Conservation (phyloP, 257 asterid species). For the Nicotiana tomentosiformis region DNA sequence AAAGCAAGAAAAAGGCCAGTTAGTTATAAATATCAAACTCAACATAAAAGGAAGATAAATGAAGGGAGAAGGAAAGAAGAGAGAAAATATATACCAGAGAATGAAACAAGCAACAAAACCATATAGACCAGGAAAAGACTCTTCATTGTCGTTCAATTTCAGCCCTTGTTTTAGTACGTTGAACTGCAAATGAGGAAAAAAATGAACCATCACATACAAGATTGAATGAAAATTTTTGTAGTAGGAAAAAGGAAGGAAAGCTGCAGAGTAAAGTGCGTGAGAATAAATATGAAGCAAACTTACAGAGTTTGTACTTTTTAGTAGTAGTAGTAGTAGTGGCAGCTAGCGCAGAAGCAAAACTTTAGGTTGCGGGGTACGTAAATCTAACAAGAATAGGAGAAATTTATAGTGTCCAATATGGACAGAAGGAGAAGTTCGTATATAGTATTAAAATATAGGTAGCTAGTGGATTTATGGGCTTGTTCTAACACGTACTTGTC, state of each 20-base stretch:
- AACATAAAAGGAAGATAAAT: no score
- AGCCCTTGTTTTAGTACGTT: not conserved
- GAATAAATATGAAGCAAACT: not conserved
- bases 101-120: not conserved
- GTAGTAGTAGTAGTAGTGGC: not conserved
- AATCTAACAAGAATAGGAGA: not conserved
- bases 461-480: constrained; percentile 5
- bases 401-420: not conserved
- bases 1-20: no score
- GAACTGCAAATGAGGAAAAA: not conserved
- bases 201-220: not conserved
- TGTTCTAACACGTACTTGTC: constrained; percentile 8
- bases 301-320: not conserved
- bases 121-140: not conserved
- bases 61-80: not conserved
- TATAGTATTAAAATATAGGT: not conserved
- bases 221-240: not conserved
- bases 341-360: no score
- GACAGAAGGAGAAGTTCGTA: not conserved
- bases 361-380: not conserved
- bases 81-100: not conserved
- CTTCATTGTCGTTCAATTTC: not conserved
- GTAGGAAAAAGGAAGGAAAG: not conserved
- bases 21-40: no score
- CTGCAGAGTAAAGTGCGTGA: not conserved